These are phyloP conservation scores for Orbilia brochopaga DNA, from an alignment of 2,329 filamentous ascomycete genomes.

Conservation along the genomic window DNA sequence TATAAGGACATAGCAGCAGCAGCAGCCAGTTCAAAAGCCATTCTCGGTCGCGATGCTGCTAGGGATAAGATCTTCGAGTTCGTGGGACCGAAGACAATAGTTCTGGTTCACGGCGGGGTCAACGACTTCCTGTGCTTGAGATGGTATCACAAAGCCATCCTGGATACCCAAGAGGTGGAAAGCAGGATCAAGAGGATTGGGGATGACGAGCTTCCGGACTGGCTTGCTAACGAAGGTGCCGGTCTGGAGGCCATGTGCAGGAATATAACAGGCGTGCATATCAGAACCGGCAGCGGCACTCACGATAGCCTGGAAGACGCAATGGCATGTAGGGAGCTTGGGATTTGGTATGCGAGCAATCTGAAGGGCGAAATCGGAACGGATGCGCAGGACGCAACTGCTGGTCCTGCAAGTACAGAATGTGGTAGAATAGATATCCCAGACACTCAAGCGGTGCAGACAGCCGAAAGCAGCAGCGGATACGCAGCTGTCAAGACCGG, in stretches of 20 bases:
- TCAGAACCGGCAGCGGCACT: conserved; percentile 53
- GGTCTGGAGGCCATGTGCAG: conserved; percentile 40
- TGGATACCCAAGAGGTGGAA: conserved; percentile 60
- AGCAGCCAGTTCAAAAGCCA: conserved; percentile 55
- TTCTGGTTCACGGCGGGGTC: conserved; percentile 61
- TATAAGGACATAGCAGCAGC: conserved; percentile 58
- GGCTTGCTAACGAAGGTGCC: conserved; percentile 40
- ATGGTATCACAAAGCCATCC: conserved; percentile 61
- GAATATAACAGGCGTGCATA: conserved; percentile 28
- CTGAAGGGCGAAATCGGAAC: conserved; percentile 21
- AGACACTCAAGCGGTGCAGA: neutral
- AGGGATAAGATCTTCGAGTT: conserved; percentile 60
- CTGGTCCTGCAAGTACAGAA: neutral
- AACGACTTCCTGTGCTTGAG: conserved; percentile 61
- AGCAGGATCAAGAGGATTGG: conserved; percentile 44
- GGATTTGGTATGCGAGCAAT: conserved; percentile 57
- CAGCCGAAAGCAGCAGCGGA: neutral
- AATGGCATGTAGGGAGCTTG: conserved; percentile 59
- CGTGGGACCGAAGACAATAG: conserved; percentile 61
- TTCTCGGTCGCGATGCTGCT: conserved; percentile 60
- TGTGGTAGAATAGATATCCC: neutral
- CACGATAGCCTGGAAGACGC: conserved; percentile 62
- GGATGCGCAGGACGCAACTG: neutral
- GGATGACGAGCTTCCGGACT: conserved; percentile 37
- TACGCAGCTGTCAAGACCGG: neutral